phyloP scores from a whole-genome alignment of 208 protist genomes.

The Acanthamoeba rhysodes region DNA sequence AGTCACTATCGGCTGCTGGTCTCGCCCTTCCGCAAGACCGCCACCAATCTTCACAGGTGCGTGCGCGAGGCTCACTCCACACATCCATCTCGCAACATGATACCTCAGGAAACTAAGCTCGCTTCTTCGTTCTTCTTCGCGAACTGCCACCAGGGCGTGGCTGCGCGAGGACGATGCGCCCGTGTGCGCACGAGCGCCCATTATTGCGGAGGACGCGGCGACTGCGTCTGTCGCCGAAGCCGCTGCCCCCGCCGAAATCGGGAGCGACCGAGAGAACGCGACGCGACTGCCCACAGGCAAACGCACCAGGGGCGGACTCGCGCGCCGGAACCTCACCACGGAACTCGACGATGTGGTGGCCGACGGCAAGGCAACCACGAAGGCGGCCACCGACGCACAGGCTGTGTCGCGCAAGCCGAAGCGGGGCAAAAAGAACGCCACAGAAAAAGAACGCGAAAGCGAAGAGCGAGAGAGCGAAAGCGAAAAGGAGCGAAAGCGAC shows the following conservation, averaged over 20 bases:
- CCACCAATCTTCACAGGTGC: background rate
- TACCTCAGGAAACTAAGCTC: too few relatives aligned
- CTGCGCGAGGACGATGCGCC: conserved; percentile 23
- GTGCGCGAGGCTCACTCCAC: background rate
- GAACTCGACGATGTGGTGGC: background rate
- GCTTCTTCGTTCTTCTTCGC: background rate
- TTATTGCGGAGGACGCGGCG: background rate
- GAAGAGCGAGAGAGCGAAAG: background rate
- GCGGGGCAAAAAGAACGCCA: background rate
- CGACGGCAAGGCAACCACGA: background rate
- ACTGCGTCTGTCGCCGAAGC: background rate
- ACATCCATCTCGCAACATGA: too few relatives aligned
- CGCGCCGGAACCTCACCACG: background rate
- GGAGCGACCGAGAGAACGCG: background rate
- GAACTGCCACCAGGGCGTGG: background rate
- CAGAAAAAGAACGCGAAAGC: background rate
- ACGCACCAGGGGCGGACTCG: background rate
- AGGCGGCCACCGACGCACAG: too few relatives aligned
- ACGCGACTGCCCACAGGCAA: background rate
- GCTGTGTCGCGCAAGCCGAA: background rate
- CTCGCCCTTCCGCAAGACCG: conserved; percentile 9
- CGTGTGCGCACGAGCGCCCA: background rate
- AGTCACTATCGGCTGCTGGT: background rate
- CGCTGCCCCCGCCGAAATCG: background rate
- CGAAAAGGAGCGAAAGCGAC: background rate